A percentile compares a stretch with the other conserved stretches of the same genome.
These are phyloP conservation scores for Arachnopeziza araneosa DNA, from an alignment of 2,329 filamentous ascomycete genomes.

Conservation along the genomic window DNA sequence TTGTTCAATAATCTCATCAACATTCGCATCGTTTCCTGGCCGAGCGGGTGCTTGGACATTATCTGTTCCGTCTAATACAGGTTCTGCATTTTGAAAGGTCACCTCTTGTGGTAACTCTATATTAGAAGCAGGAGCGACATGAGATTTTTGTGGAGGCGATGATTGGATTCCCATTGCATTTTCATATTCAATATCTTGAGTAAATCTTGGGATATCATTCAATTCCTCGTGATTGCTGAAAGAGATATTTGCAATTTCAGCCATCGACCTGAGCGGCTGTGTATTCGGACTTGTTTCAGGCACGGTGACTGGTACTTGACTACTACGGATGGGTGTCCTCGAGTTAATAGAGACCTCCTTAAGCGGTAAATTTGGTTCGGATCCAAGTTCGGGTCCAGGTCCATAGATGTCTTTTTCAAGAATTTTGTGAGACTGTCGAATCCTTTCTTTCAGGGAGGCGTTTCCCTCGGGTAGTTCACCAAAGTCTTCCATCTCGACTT, in stretches of 20 bases:
- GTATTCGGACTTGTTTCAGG: conserved; percentile 30
- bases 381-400: not conserved
- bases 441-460: not conserved
- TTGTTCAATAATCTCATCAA: not conserved
- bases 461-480: not conserved
- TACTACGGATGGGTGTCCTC: conserved; percentile 5
- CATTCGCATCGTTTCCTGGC: not conserved
- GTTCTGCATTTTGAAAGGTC: not conserved
- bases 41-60: not conserved
- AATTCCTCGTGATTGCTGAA: conserved; percentile 16
- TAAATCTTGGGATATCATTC: conserved; percentile 23
- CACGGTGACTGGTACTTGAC: conserved; percentile 12
- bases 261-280: conserved; percentile 20
- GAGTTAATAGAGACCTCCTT: conserved; percentile 14
- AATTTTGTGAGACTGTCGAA: not conserved
- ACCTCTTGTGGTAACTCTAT: not conserved
- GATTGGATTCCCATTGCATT: conserved; percentile 7
- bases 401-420: not conserved
- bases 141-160: not conserved
- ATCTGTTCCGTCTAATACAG: not conserved
- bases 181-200: conserved; percentile 24
- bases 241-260: conserved; percentile 24
- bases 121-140: not conserved
- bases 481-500: not conserved
- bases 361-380: conserved; percentile 10